Evolutionary conservation across 2,329 filamentous ascomycete species (phyloP), one percentile per base, ranked within the genome.

Genomic region (Tolypocladium paradoxum): DNA sequence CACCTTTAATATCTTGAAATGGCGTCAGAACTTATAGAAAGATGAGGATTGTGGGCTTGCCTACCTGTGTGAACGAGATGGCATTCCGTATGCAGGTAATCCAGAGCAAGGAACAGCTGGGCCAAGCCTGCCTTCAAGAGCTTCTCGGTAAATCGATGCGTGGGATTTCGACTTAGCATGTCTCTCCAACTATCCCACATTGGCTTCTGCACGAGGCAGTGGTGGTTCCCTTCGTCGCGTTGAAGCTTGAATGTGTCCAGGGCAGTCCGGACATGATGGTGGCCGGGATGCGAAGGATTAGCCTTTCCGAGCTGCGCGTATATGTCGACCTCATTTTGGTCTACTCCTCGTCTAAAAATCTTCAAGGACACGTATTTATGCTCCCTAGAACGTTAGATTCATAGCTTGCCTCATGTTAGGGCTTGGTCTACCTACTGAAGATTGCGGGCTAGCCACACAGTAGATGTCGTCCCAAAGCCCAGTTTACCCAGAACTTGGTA

Each of bases 51-150:
- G n/a, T n/a, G n/a, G n/a, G n/a, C n/a, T n/a, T n/a, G n/a, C n/a
- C n/a, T 66, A 70, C 68, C 70, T 51, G 70, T 74, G 57, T 76
- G 73, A 18, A 73, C 63, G 53, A 76, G 58, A 46, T 68, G 66
- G 59, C 68, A 71, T 55, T 73, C 68, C 3, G 62, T 65, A 55
- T 75, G 72, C 29, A 75, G 56, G 34, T 58, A 64, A 50, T 75
- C 70, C 4, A 74, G 66, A 16, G 70, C 72, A 35, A 65, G 64
- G 27, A 74, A 67, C 6, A 61, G 48, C 3, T 38, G 22, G 27
- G 37, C 56, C 51, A 75, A 62, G 20, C 64, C 63, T 27, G 55
- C 57, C 53, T 66, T 68, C 9, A 75, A 58, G 5, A 74, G 59
- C 22, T 66, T 61, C 35, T 67, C 61, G 11, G 68, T 65, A 49